Percentiles rank a stretch among this genome's conserved stretches.
Conservation (phyloP, 2,329 filamentous ascomycete genomes). For the Colletotrichum spaethianum region DNA sequence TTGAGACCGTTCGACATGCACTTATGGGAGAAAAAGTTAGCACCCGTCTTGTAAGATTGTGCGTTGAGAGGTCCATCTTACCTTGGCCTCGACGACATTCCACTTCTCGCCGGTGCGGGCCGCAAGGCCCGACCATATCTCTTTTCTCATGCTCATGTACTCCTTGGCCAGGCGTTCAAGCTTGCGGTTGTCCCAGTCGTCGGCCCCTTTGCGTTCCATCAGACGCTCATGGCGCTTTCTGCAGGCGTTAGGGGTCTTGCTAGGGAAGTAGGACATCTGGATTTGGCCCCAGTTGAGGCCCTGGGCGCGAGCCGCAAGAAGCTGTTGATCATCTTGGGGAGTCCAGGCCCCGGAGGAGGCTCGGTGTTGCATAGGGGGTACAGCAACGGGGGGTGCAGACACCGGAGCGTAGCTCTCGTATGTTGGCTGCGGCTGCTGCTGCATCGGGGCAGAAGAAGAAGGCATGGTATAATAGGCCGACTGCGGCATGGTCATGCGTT, state of each 20-base stretch:
- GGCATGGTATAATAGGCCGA: constrained; percentile 57
- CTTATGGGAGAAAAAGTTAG: constrained; percentile 57
- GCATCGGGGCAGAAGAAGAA: constrained; percentile 52
- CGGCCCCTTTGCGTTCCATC: constrained; percentile 80
- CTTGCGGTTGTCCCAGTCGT: constrained; percentile 85
- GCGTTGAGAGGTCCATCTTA: constrained; percentile 49
- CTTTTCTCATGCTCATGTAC: constrained; percentile 84
- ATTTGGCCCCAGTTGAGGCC: constrained; percentile 90
- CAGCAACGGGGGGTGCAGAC: constrained; percentile 49
- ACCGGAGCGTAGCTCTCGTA: constrained; percentile 59
- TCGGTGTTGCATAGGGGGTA: constrained; percentile 61
- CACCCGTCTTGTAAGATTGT: constrained; percentile 10
- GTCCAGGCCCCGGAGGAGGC: constrained; percentile 80
- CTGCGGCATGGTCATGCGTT: constrained; percentile 56
- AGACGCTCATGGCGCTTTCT: constrained; percentile 90
- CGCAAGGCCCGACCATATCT: constrained; percentile 86
- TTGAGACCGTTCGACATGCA: constrained; percentile 89
- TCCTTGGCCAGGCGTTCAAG: constrained; percentile 81
- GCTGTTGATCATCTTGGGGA: constrained; percentile 79
- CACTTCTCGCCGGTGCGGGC: constrained; percentile 85
- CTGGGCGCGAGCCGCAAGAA: constrained; percentile 79
- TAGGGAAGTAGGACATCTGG: constrained; percentile 80
- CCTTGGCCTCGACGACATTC: constrained; percentile 77
- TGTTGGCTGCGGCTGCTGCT: constrained; percentile 49
- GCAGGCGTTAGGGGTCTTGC: constrained; percentile 86